Conservation (phyloP, 176 grass and related monocot species). For the Neostapfia colusana region DNA sequence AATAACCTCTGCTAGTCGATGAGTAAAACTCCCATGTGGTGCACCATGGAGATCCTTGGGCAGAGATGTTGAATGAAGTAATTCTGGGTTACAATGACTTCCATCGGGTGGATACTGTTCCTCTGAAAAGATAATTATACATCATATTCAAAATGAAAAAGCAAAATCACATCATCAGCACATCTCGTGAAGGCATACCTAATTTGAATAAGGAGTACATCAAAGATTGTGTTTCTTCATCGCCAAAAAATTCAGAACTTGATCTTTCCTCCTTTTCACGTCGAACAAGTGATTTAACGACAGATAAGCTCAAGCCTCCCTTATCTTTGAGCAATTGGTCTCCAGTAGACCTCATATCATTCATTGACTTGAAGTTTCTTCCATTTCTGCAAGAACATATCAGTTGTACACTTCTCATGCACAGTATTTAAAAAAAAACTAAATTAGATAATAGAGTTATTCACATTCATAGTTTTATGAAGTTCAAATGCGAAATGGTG, state of each 20-base stretch:
- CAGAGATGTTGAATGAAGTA: conserved; percentile 43
- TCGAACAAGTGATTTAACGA: conserved; percentile 87
- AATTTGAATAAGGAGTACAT: conserved; percentile 67
- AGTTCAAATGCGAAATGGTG: conserved; percentile 8
- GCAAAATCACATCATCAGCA: background rate
- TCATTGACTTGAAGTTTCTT: conserved; percentile 73
- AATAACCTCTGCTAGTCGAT: conserved; percentile 68
- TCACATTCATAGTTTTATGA: conserved; percentile 1
- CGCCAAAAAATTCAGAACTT: conserved; percentile 52
- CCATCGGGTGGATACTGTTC: conserved; percentile 38
- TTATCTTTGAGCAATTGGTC: conserved; percentile 76
- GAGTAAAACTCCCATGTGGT: conserved; percentile 82
- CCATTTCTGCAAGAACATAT: conserved; percentile 47
- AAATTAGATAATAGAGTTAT: background rate
- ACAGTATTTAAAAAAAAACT: background rate
- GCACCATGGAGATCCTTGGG: conserved; percentile 75
- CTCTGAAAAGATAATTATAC: conserved; percentile 58
- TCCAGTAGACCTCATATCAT: conserved; percentile 58
- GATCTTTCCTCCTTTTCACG: conserved; percentile 81
- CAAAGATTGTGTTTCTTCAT: conserved; percentile 77
- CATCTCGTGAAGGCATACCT: conserved; percentile 44
- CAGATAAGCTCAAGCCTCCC: conserved; percentile 77
- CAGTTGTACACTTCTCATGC: background rate
- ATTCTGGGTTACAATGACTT: conserved; percentile 38
- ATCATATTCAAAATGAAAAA: conserved; percentile 39